Conservation (phyloP, 345 rosid genomes). For the Corymbia maculata region DNA sequence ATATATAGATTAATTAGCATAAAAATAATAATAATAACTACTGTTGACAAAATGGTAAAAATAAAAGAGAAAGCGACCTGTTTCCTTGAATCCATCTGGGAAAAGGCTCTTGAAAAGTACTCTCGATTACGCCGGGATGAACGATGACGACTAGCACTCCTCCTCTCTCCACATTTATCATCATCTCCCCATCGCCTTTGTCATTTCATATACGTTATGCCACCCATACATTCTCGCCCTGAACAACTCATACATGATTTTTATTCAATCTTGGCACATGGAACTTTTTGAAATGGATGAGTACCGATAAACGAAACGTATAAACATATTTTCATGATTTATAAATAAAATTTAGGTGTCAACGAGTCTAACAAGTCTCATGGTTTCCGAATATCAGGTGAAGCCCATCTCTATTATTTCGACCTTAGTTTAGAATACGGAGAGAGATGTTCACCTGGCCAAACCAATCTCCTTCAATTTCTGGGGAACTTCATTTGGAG, state of each 20-base stretch:
- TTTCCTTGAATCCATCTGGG: conserved; percentile 33
- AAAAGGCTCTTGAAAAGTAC: conserved; percentile 19
- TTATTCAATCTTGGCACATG: background rate
- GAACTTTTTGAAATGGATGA: background rate
- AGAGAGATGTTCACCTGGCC: conserved; percentile 11
- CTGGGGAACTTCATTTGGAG: background rate
- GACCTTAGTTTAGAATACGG: background rate
- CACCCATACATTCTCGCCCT: conserved; percentile 26
- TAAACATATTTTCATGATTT: background rate
- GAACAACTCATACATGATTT: background rate
- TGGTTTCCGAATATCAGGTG: background rate
- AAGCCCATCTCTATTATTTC: background rate
- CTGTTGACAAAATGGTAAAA: background rate
- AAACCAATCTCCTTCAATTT: conserved; percentile 25
- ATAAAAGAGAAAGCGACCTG: background rate
- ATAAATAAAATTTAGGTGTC: background rate
- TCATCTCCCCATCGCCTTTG: conserved; percentile 34
- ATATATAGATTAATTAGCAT: background rate
- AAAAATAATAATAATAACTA: background rate
- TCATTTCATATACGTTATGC: conserved; percentile 12
- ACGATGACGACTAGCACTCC: conserved; percentile 11
- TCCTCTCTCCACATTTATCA: conserved; percentile 1
- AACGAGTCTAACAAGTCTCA: background rate
- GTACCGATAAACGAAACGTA: no score
- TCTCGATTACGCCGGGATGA: conserved; percentile 20